Conservation (phyloP, 306 rosid species). For the Phaseolus lunatus region DNA sequence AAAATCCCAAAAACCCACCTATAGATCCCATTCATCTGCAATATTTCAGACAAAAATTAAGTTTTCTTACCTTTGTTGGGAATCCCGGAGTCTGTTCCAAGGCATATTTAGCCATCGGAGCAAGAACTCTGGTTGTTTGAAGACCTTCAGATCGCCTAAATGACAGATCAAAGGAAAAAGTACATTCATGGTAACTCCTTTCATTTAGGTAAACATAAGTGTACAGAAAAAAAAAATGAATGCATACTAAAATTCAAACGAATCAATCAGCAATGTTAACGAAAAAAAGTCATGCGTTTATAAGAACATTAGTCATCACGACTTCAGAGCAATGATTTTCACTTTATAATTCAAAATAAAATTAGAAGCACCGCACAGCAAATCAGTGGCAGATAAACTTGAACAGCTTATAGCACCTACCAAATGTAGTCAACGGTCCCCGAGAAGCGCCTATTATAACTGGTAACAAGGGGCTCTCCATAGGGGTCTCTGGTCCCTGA, state of each 20-base stretch:
- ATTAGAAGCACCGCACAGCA: constrained; percentile 9
- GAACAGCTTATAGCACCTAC: constrained; percentile 53
- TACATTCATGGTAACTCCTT: constrained; percentile 28
- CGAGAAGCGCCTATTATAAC: constrained; percentile 73
- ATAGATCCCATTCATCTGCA: constrained; percentile 5
- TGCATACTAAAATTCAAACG: constrained; percentile 22
- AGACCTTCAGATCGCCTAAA: constrained; percentile 90
- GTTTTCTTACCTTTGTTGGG: constrained; percentile 81
- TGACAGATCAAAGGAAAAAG: constrained; percentile 37
- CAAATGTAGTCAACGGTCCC: constrained; percentile 98
- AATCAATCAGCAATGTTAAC: constrained; percentile 6
- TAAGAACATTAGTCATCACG: constrained; percentile 34
- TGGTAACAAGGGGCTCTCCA: constrained; percentile 92
- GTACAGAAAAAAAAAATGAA: constrained; percentile 9
- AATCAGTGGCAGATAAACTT: constrained; percentile 36
- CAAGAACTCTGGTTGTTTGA: constrained; percentile 83
- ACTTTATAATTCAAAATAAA: constrained; percentile 35
- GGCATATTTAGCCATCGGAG: constrained; percentile 84
- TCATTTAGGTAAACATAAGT: constrained; percentile 18
- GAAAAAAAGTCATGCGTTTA: constrained; percentile 20
- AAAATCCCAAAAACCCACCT: background rate
- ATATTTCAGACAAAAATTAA: constrained; percentile 25
- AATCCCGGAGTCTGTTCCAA: constrained; percentile 81
- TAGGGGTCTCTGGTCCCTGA: constrained; percentile 75
- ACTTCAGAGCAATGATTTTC: background rate